Base-by-base conservation (phyloP, 1,284 basidiomycete genomes). In the Cutaneotrichosporon dermatis region DNA sequence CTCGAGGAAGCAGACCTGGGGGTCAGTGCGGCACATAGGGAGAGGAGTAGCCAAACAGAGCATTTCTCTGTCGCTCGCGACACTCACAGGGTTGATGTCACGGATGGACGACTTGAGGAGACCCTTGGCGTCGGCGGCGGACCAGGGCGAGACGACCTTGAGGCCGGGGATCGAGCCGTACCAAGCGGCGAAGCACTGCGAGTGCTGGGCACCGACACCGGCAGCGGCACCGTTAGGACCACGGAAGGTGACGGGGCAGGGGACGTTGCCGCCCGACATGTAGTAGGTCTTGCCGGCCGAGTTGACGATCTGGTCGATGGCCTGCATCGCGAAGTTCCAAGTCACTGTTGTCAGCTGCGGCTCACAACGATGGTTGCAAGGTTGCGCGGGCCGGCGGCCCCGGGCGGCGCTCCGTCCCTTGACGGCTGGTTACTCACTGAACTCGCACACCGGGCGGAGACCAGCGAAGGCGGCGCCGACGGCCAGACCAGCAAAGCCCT, bases 271-370 rank as follows among this genome's bases (percentile, higher is more conserved):
- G 64, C 94, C 96, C 49, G 94, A 98, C 96, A 99, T 99, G 86
- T 99, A 99, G 82, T 97, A 93, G 10, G 96, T 99, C 84, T 99
- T 99, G 69, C 91, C 96, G 62, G 90, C 96, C n/a, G 94, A 98
- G 86, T 99, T 99, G 80, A 99, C 90, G 68, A 99, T 98, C 79
- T 99, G 96, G 81, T 99, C 96, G 76, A 99, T 99, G 64, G 95
- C 93, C 81, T 85, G 81, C 76, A 77, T 77, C 68, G 69, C 72
- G 55, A 76, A 75, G 71, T 76, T 76, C 73, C 74, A 78, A 48
- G 76, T 77, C 75, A 77, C 73, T 76, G 66, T 25, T 37, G 51
- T 54, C 6, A 54, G 59, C 11, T 3, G 25, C 25, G 3, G 25
- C 25, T 25, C 25, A 25, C 25, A 25, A 3, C 25, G 2, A 25